Evolutionary conservation across 1,139 yeast species (phyloP), one percentile per base, ranked within the genome.

Genomic region (Geotrichum aggregatum): DNA sequence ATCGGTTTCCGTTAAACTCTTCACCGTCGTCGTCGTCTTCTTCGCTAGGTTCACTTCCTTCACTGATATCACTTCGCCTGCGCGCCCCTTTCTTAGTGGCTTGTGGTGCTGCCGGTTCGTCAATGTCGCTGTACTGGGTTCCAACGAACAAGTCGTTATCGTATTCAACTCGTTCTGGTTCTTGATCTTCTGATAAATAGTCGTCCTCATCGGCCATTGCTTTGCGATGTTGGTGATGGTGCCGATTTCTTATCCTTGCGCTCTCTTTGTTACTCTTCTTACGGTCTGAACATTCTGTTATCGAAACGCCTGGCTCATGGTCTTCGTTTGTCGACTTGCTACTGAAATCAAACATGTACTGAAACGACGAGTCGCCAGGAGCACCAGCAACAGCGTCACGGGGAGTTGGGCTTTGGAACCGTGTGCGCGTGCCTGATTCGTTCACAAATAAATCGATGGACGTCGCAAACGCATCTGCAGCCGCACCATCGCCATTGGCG

Each of bases 391-490:
- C 31, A 2, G 13, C 24, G 14, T 22, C 28, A 24, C 28, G 28
- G 28, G 28, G 28, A 8, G 28, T 24, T 5, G 8, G 28, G 13
- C 41, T 34, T 34, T 42, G 47, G 21, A 48, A 48, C 11, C 47
- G 30, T 11, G 51, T 42, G 13, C 44, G 39, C 6, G 30, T 48
- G 31, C 51, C 51, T 16, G 4, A 10, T 16, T 24, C 43, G 26
- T 48, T 48, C 31, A 48, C 47, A 5, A 48, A 13, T 21, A 48
- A 19, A 8, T 48, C 51, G 13, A 48, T 22, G 31, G 45, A 24
- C 3, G 45, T 19, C 1, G 40, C 13, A 10, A 28, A 36, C 19
- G 21, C n/a, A 11, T 43, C 47, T 4, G 11, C 38, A 3, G 28
- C 14, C 7, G 16, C 19, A 11, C 10, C 39, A 28, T 19, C 21